phyloP scores from a whole-genome alignment of 352 stramenopile genomes.

The Phytophthora constricta region DNA sequence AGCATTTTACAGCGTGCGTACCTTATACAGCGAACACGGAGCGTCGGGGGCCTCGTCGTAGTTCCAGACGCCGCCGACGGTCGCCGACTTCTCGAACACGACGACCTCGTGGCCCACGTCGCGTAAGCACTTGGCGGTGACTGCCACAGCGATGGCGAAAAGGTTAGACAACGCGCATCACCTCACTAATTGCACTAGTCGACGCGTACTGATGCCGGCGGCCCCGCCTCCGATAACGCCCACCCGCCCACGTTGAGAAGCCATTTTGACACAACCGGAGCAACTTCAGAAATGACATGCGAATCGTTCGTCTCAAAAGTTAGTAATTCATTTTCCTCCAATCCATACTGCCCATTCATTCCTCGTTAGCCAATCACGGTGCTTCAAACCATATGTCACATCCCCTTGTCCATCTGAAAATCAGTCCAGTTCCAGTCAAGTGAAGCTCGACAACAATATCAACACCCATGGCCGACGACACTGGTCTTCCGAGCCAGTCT shows the following conservation, averaged over 20 bases:
- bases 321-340: not conserved
- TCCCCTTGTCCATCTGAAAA: no score
- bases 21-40: constrained; percentile 69
- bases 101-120: constrained; percentile 72
- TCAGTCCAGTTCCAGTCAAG: constrained; percentile 27
- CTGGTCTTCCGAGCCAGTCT: constrained; percentile 34
- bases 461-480: constrained; percentile 25
- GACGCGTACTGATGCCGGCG: constrained; percentile 73
- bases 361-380: not conserved
- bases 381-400: not conserved
- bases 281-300: not conserved
- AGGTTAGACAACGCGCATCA: not conserved
- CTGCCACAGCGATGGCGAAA: constrained; percentile 30
- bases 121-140: constrained; percentile 73
- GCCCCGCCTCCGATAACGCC: constrained; percentile 78
- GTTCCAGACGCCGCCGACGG: constrained; percentile 81
- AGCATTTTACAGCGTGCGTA: constrained; percentile 4
- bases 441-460: not conserved
- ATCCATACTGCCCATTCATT: not conserved
- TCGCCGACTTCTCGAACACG: constrained; percentile 71
- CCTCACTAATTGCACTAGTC: not conserved
- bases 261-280: not conserved
- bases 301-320: not conserved
- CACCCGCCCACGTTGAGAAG: no score
- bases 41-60: constrained; percentile 64